phyloP scores from a whole-genome alignment of 1,139 yeast genomes.

The Trichomonascaceae sp. region DNA sequence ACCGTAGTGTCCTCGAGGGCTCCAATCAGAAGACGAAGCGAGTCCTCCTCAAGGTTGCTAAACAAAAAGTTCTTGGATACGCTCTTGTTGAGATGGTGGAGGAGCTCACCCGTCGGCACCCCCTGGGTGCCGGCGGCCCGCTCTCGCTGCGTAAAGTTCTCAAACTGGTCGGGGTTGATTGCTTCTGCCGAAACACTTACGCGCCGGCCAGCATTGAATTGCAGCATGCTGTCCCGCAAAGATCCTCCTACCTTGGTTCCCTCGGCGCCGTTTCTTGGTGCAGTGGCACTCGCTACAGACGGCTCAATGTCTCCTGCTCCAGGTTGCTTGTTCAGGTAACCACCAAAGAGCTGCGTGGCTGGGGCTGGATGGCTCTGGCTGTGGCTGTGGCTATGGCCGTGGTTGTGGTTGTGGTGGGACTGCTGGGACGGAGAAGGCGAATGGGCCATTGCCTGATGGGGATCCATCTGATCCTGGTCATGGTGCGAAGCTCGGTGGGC shows the following conservation, averaged over 20 bases:
- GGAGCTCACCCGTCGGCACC: constrained; percentile 36
- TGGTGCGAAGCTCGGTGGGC: no score
- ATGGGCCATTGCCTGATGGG: background rate
- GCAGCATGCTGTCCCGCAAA: background rate
- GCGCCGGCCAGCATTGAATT: constrained; percentile 60
- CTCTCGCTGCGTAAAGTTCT: no score
- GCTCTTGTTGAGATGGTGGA: constrained; percentile 51
- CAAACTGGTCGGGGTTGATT: constrained; percentile 16
- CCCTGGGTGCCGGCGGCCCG: constrained; percentile 9
- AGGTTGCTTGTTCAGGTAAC: background rate
- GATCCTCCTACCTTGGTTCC: no score
- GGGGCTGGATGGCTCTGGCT: no score
- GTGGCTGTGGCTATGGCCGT: no score
- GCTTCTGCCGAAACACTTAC: constrained; percentile 75
- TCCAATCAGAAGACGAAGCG: constrained; percentile 63
- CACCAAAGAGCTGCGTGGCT: background rate
- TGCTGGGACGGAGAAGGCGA: background rate
- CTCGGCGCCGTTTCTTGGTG: background rate
- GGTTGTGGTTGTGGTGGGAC: no score
- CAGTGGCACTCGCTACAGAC: background rate
- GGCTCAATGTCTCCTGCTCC: background rate
- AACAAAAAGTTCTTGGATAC: constrained; percentile 76
- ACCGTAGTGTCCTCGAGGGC: constrained; percentile 67
- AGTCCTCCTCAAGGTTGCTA: constrained; percentile 56
- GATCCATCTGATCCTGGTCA: background rate